Evolutionary conservation across 768 basidiomycete species (phyloP).

Genomic region (Panaeolus papilionaceus): DNA sequence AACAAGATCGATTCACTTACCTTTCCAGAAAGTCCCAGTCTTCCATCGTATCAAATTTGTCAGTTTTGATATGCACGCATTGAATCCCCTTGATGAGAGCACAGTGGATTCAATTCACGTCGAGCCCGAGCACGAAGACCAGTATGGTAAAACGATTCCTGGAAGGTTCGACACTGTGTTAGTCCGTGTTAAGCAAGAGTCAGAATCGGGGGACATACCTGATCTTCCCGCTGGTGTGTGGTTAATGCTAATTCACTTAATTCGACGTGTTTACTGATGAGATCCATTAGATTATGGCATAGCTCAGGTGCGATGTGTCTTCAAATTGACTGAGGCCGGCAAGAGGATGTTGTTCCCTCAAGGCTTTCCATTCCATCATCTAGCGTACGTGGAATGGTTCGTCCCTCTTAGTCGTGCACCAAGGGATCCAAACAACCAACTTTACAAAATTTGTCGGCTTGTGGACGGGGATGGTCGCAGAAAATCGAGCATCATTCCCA

Average conservation of each 20-base stretch:
- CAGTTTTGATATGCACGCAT: constrained; percentile 23
- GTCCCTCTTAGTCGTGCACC: constrained; percentile 19
- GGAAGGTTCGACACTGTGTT: constrained; percentile 23
- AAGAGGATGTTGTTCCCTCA: constrained; percentile 4
- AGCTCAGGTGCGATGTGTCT: constrained; percentile 23
- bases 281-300: constrained; percentile 9
- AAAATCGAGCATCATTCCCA: constrained; percentile 30
- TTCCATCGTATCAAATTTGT: constrained; percentile 44
- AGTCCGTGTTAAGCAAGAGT: background rate
- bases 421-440: constrained; percentile 23
- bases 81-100: constrained; percentile 18
- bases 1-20: constrained; percentile 23
- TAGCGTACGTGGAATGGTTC: constrained; percentile 31
- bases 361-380: constrained; percentile 13
- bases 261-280: no score
- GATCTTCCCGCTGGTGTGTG: background rate
- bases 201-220: background rate
- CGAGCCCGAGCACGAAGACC: constrained; percentile 25
- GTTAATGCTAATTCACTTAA: no score
- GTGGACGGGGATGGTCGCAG: constrained; percentile 10
- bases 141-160: constrained; percentile 25
- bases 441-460: constrained; percentile 32
- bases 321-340: constrained; percentile 15
- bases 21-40: constrained; percentile 34
- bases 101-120: constrained; percentile 38